phyloP scores from a whole-genome alignment of 2,329 filamentous ascomycete genomes.

The Aspergillus japonicus region DNA sequence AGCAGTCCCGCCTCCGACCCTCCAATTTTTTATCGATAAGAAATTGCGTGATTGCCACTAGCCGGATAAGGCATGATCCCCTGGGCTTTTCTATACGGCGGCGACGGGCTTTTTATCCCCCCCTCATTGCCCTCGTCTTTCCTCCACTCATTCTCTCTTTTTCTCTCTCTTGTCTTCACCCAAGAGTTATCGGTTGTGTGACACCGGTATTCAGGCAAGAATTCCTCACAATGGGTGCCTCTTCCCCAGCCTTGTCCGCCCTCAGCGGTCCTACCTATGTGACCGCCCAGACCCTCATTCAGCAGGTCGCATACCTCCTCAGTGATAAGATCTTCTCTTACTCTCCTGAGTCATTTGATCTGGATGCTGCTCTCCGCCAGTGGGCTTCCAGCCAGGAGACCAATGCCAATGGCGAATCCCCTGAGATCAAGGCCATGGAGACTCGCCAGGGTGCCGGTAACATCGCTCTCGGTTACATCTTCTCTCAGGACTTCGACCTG shows the following conservation, averaged over 20 bases:
- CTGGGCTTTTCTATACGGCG: constrained; percentile 30
- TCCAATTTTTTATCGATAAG: constrained; percentile 23
- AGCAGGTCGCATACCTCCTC: constrained; percentile 91
- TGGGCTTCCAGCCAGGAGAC: constrained; percentile 70
- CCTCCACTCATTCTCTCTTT: constrained; percentile 21
- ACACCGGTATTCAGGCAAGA: constrained; percentile 27
- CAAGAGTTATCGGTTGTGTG: constrained; percentile 24
- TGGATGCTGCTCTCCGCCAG: constrained; percentile 76
- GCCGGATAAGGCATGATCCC: constrained; percentile 28
- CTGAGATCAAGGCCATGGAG: constrained; percentile 76
- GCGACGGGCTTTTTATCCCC: constrained; percentile 20
- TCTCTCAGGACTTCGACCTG: constrained; percentile 93
- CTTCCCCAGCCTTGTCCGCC: constrained; percentile 49
- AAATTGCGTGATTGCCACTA: constrained; percentile 40
- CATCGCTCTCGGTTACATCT: constrained; percentile 93
- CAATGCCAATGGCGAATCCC: constrained; percentile 80
- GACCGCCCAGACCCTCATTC: constrained; percentile 87
- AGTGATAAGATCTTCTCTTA: constrained; percentile 98
- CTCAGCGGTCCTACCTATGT: constrained; percentile 89
- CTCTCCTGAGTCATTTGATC: constrained; percentile 88
- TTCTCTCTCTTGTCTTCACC: constrained; percentile 21
- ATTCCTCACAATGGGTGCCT: constrained; percentile 30
- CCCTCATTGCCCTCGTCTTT: constrained; percentile 16
- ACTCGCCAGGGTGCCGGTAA: constrained; percentile 85
- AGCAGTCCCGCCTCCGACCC: constrained; percentile 11